phyloP scores from a whole-genome alignment of 768 basidiomycete species.

The Pholiota microspora region DNA sequence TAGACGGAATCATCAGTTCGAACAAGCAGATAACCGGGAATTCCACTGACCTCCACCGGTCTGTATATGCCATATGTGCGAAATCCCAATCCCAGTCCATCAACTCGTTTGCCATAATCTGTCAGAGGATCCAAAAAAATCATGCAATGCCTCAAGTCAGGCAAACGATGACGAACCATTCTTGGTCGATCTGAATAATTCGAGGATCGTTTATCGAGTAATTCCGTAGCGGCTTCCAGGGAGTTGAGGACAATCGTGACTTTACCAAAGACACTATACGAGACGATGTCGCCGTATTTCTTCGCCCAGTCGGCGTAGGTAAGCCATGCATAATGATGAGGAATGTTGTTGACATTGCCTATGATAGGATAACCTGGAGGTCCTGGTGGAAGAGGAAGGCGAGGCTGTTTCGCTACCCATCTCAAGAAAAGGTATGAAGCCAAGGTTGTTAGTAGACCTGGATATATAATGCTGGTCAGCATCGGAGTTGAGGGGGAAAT shows the following conservation, averaged over 20 bases:
- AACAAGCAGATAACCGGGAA: too few species aligned
- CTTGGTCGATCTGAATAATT: constrained; percentile 44
- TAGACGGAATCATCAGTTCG: too few species aligned
- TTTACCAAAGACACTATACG: constrained; percentile 33
- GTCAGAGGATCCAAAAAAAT: constrained; percentile 17
- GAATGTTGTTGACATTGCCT: constrained; percentile 30
- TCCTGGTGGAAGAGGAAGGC: constrained; percentile 29
- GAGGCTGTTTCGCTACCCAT: not conserved
- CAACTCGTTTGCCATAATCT: constrained; percentile 22
- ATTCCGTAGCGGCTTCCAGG: constrained; percentile 33
- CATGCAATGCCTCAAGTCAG: too few species aligned
- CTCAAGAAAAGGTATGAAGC: not conserved
- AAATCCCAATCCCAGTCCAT: constrained; percentile 32
- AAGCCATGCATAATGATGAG: constrained; percentile 27
- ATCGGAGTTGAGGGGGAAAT: not conserved
- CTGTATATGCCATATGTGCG: constrained; percentile 28
- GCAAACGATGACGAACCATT: constrained; percentile 25
- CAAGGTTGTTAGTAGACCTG: not conserved
- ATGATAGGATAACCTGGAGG: constrained; percentile 32
- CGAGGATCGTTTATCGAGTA: constrained; percentile 42
- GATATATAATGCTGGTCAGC: not conserved
- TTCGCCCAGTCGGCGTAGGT: constrained; percentile 31
- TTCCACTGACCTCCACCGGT: constrained; percentile 17
- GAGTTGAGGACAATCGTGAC: constrained; percentile 40
- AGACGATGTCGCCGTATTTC: constrained; percentile 27